These are phyloP conservation scores for Euphorbia celastroides DNA, from an alignment of 441 rosid genomes.

Conservation along the genomic window DNA sequence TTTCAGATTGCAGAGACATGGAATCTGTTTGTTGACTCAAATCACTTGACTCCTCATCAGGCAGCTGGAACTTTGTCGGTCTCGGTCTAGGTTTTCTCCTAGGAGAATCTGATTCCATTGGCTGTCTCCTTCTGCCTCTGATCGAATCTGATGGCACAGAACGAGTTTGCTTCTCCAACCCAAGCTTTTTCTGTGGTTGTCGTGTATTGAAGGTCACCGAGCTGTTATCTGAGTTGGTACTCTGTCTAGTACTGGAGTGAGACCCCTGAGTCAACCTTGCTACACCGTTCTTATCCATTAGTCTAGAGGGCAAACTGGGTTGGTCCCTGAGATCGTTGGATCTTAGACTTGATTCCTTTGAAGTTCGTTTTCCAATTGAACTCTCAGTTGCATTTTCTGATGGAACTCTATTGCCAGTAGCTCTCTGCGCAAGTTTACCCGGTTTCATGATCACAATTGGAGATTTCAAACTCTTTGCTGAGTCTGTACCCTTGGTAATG, in stretches of 20 bases:
- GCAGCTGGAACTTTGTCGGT: constrained; percentile 32
- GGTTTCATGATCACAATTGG: constrained; percentile 55
- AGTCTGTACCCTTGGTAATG: constrained; percentile 27
- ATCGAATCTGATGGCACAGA: constrained; percentile 40
- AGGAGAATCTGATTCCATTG: constrained; percentile 43
- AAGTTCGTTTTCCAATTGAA: constrained; percentile 28
- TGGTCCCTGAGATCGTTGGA: constrained; percentile 28
- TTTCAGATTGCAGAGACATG: constrained; percentile 49
- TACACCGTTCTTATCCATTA: constrained; percentile 29
- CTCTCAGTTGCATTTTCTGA: constrained; percentile 24
- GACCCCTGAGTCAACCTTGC: constrained; percentile 29
- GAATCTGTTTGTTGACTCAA: constrained; percentile 37
- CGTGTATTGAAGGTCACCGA: constrained; percentile 43
- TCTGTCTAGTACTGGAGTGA: constrained; percentile 25
- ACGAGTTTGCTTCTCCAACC: constrained; percentile 41
- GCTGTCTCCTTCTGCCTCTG: constrained; percentile 43
- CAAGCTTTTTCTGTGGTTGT: constrained; percentile 48
- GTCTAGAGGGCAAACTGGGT: constrained; percentile 26
- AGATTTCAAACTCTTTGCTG: constrained; percentile 43
- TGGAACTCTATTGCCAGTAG: constrained; percentile 27
- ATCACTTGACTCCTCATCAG: constrained; percentile 47
- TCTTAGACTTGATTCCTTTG: constrained; percentile 44
- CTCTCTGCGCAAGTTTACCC: constrained; percentile 34
- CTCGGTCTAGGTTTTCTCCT: constrained; percentile 32
- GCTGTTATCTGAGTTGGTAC: constrained; percentile 30